phyloP scores from a whole-genome alignment of 2,329 filamentous ascomycete genomes.

The Aureobasidium sp. region DNA sequence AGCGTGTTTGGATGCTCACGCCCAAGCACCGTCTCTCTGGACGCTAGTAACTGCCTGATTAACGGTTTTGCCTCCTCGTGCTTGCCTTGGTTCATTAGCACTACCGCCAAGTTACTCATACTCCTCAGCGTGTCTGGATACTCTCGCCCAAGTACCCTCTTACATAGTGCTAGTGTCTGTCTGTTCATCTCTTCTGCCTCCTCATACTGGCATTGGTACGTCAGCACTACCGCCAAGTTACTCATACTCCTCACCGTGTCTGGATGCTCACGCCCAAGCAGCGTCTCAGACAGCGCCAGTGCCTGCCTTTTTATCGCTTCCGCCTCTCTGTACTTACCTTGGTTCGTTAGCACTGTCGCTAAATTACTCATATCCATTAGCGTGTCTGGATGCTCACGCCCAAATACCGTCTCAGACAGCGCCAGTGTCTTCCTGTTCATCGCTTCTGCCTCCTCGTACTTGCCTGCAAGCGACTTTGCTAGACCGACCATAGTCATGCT shows the following conservation, averaged over 20 bases:
- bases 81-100: background rate
- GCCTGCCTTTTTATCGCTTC: background rate
- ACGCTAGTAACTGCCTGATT: no score
- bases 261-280: background rate
- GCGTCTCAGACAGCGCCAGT: background rate
- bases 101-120: background rate
- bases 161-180: no score
- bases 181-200: background rate
- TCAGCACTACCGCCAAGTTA: background rate
- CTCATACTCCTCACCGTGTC: background rate
- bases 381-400: background rate
- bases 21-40: background rate
- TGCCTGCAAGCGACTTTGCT: background rate
- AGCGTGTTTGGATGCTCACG: background rate
- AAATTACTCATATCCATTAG: background rate
- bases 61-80: background rate
- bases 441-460: background rate
- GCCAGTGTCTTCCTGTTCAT: background rate
- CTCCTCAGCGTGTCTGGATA: background rate
- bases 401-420: background rate
- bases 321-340: background rate
- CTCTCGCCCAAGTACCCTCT: background rate
- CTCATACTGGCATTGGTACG: background rate
- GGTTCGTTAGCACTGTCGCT: background rate
- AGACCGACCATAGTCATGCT: background rate